Evolutionary conservation across 2,329 filamentous ascomycete species (phyloP).

Genomic region (Aureobasidium melanogenum): DNA sequence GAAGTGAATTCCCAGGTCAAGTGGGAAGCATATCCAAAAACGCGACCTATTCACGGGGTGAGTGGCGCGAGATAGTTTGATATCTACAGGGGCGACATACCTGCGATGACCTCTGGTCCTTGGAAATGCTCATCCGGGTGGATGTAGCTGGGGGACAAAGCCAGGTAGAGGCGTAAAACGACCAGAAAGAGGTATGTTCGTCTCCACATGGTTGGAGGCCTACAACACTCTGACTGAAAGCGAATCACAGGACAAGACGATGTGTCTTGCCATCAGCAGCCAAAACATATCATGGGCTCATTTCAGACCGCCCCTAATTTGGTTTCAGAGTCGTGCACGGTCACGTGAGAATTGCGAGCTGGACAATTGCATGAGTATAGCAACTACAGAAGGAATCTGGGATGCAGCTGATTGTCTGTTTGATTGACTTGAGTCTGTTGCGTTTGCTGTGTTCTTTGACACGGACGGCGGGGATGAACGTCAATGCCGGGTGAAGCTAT

Average conservation of each 20-base stretch:
- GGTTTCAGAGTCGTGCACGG: slow-evolving; percentile 5
- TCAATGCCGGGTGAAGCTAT: not conserved
- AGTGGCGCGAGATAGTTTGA: not conserved
- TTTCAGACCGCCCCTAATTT: slow-evolving; percentile 6
- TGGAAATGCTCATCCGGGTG: slow-evolving; percentile 99
- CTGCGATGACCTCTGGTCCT: slow-evolving; percentile 92
- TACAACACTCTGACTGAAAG: not conserved
- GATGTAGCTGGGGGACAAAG: slow-evolving; percentile 87
- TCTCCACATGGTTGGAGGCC: slow-evolving; percentile 63
- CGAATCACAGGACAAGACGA: not conserved
- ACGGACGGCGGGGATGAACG: not conserved
- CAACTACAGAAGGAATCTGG: not conserved
- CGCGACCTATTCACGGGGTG: slow-evolving; percentile 55
- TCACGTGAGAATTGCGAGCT: slow-evolving; percentile 3
- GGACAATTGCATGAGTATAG: not conserved
- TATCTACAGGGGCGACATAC: slow-evolving; percentile 45
- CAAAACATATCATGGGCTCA: not conserved
- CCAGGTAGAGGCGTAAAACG: slow-evolving; percentile 85
- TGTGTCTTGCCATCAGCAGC: not conserved
- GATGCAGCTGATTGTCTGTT: not conserved
- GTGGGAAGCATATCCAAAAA: slow-evolving; percentile 84
- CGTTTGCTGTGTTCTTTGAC: not conserved
- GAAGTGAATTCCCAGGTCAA: slow-evolving; percentile 95
- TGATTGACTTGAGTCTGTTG: not conserved
- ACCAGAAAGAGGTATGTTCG: slow-evolving; percentile 78